Conservation (phyloP, 2,329 filamentous ascomycete genomes). For the Alternaria gansuensis region DNA sequence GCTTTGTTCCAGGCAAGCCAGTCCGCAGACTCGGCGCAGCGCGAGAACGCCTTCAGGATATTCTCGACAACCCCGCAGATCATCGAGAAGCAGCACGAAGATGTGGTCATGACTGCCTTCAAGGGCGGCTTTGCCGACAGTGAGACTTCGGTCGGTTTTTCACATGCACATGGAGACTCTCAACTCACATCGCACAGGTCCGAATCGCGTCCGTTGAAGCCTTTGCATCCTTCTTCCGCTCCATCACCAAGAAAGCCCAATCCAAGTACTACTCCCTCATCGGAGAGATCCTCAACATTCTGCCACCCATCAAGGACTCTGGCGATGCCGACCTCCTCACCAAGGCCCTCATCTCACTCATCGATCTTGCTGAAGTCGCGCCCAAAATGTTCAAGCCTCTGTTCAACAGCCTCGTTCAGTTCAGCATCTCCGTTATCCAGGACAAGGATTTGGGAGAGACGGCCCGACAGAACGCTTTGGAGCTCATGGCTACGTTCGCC, state of each 20-base stretch:
- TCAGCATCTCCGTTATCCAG: slow-evolving; percentile 91
- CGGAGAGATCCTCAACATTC: slow-evolving; percentile 90
- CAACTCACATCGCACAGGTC: slow-evolving; percentile 65
- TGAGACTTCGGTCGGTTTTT: slow-evolving; percentile 70
- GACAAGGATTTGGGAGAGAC: slow-evolving; percentile 94
- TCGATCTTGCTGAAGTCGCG: slow-evolving; percentile 92
- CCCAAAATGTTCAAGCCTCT: slow-evolving; percentile 97
- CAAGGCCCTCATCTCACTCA: slow-evolving; percentile 87
- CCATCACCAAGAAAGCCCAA: slow-evolving; percentile 86
- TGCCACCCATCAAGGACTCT: slow-evolving; percentile 91
- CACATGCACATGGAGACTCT: background rate
- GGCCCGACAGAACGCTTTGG: slow-evolving; percentile 91
- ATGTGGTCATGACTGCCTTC: slow-evolving; percentile 87
- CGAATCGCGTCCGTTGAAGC: slow-evolving; percentile 95
- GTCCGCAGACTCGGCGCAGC: slow-evolving; percentile 80
- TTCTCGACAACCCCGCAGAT: slow-evolving; percentile 95
- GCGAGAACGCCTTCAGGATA: slow-evolving; percentile 93
- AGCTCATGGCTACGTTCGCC: slow-evolving; percentile 97
- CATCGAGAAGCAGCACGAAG: slow-evolving; percentile 94
- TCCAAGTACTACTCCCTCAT: slow-evolving; percentile 87
- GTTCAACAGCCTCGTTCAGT: slow-evolving; percentile 92
- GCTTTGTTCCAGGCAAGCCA: slow-evolving; percentile 91
- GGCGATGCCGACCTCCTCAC: slow-evolving; percentile 91
- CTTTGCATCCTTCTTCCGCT: slow-evolving; percentile 95
- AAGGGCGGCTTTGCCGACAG: slow-evolving; percentile 91